Conservation (phyloP, 306 rosid species). For the Medicago lupulina region DNA sequence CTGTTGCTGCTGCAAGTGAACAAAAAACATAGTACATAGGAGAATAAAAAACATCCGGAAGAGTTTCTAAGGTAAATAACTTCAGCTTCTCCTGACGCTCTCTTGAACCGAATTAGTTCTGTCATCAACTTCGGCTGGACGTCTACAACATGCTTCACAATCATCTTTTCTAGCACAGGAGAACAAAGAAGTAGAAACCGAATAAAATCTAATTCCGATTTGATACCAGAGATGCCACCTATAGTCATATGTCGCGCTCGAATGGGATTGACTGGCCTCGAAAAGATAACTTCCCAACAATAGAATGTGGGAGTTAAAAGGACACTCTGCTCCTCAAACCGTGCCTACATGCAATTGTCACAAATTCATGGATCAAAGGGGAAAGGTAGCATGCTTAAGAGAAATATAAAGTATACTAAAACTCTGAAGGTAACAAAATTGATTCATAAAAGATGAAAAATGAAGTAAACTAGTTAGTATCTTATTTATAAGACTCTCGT, state of each 20-base stretch:
- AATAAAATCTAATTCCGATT: conserved; percentile 60
- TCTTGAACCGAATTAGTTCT: conserved; percentile 52
- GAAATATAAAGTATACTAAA: not conserved
- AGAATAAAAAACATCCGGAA: not conserved
- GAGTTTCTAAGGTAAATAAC: not conserved
- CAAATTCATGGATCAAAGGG: not conserved
- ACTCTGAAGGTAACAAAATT: not conserved
- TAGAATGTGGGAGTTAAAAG: not conserved
- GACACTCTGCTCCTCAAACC: conserved; percentile 33
- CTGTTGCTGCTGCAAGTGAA: no score
- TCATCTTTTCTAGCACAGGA: conserved; percentile 59
- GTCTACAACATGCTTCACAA: conserved; percentile 45
- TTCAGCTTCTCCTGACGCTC: conserved; percentile 49
- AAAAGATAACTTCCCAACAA: conserved; percentile 42
- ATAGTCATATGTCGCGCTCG: conserved; percentile 48
- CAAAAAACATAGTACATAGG: no score
- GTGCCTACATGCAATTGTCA: conserved; percentile 46
- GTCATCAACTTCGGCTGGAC: conserved; percentile 43
- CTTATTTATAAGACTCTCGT: not conserved
- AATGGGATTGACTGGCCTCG: conserved; percentile 23
- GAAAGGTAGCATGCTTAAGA: not conserved
- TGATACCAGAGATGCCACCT: conserved; percentile 43
- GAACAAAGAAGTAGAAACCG: conserved; percentile 52
- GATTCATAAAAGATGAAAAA: no score
- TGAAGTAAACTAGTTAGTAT: not conserved